Evolutionary conservation across 106 monocot species (phyloP), one percentile per base, ranked within the genome.

Genomic region (Dendrobium huoshanense): DNA sequence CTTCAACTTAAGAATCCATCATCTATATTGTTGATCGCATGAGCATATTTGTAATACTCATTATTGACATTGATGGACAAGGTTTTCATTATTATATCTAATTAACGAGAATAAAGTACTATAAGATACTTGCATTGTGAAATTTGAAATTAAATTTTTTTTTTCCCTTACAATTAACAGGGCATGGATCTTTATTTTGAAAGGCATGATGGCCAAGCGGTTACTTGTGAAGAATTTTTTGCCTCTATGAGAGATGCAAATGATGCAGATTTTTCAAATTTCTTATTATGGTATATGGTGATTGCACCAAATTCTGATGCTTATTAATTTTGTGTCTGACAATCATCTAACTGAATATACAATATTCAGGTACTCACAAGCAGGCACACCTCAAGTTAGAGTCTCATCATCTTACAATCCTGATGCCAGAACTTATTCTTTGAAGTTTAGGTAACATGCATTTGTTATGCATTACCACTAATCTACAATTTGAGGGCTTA

Each of bases 201-300:
- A 86, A 99, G 98, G 83, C 98, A 99, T 79, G 98, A 99, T 86
- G 98, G 98, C 70, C 98, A 99, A 87, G 98, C 98, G 25, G 98
- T 99, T 27, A 95, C 98, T 40, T 99, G 98, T 79, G 98, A 99
- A 88, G 95, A 99, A 70, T 99, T 99, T 72, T 99, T 89, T 90
- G 95, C 98, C 67, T 92, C 98, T 18, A 95, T 99, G 98, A 83
- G 92, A 72, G 98, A 99, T 91, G 98, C 98, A 70, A 99, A 95
- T 87, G 85, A 84, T 85, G 92, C 88, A 13, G 93, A 99, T 78
- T 82, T 99, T 55, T 85, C 90, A 44, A 91, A 88, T 81, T 99
- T 99, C 85, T 84, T 99, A 31, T 80, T 86, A 77, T 99, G 98
- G 98, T 98, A 90, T 81, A 31, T 13, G 7, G 67, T 54, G 41